Conservation (phyloP, 1,284 basidiomycete species). For the Xanthoconium separans region DNA sequence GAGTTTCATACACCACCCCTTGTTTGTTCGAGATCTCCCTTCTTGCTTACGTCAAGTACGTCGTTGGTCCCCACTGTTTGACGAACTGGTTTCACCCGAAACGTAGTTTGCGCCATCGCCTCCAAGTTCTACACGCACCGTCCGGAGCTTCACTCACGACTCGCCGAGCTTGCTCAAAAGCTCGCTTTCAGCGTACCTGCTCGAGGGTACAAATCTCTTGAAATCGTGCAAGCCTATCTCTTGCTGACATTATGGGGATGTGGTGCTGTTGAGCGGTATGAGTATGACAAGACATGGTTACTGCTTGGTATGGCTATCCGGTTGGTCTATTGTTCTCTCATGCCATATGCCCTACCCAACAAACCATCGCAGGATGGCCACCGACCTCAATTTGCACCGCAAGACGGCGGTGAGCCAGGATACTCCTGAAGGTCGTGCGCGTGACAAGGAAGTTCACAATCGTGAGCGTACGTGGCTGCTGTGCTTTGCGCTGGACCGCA, state of each 20-base stretch:
- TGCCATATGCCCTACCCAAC: slow-evolving; percentile 6
- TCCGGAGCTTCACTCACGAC: slow-evolving; percentile 79
- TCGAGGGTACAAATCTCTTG: slow-evolving; percentile 90
- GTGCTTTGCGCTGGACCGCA: slow-evolving; percentile 89
- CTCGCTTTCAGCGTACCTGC: slow-evolving; percentile 89
- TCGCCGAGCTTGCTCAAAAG: slow-evolving; percentile 85
- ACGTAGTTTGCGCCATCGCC: slow-evolving; percentile 86
- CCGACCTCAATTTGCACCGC: slow-evolving; percentile 92
- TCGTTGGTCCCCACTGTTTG: slow-evolving; percentile 17
- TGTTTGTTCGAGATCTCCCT: slow-evolving; percentile 89
- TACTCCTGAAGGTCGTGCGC: slow-evolving; percentile 70
- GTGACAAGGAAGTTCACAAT: slow-evolving; percentile 85
- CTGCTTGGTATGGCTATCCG: slow-evolving; percentile 84
- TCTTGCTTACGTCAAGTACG: slow-evolving; percentile 89
- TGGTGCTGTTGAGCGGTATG: slow-evolving; percentile 91
- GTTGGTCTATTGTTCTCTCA: slow-evolving; percentile 35
- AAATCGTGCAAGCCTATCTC: slow-evolving; percentile 91
- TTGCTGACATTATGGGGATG: slow-evolving; percentile 83
- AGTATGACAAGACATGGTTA: slow-evolving; percentile 96
- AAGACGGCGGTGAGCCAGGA: slow-evolving; percentile 77
- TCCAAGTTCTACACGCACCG: slow-evolving; percentile 86
- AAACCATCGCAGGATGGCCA: slow-evolving; percentile 73
- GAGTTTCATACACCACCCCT: slow-evolving; percentile 91
- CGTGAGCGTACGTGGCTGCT: slow-evolving; percentile 93
- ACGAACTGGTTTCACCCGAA: slow-evolving; percentile 7